Evolutionary conservation across 2,329 filamentous ascomycete genomes (phyloP).

Genomic region (Pezicula radicicola): DNA sequence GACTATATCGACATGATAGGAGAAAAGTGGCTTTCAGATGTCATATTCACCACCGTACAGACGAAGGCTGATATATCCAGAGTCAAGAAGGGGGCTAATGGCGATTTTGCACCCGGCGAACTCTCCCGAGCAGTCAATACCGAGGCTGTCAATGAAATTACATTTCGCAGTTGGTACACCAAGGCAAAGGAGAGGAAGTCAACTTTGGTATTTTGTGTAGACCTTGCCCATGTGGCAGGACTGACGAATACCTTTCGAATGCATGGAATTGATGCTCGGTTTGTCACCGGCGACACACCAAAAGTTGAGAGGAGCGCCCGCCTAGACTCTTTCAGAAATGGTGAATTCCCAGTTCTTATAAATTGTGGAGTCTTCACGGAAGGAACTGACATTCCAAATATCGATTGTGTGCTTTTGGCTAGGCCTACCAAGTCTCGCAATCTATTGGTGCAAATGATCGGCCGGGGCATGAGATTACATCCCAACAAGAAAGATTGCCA

Average conservation of each 20-base stretch:
- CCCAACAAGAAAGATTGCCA: slow-evolving; percentile 85
- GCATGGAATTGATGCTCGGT: slow-evolving; percentile 78
- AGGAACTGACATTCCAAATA: slow-evolving; percentile 95
- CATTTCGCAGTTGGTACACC: slow-evolving; percentile 80
- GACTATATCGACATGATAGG: slow-evolving; percentile 79
- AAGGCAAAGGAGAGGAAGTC: slow-evolving; percentile 74
- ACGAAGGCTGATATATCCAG: slow-evolving; percentile 76
- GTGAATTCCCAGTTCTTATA: slow-evolving; percentile 80
- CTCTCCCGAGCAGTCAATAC: slow-evolving; percentile 85
- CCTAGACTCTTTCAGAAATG: slow-evolving; percentile 71
- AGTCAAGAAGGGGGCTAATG: slow-evolving; percentile 60
- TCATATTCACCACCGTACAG: slow-evolving; percentile 90
- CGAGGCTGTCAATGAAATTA: slow-evolving; percentile 74
- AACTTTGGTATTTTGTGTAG: slow-evolving; percentile 92
- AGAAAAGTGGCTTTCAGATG: slow-evolving; percentile 87
- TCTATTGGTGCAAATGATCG: slow-evolving; percentile 95
- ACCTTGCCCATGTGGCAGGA: slow-evolving; percentile 74
- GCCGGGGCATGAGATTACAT: slow-evolving; percentile 82
- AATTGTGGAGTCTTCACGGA: slow-evolving; percentile 98
- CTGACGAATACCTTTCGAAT: slow-evolving; percentile 74
- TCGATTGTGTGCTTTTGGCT: slow-evolving; percentile 88
- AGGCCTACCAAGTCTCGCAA: slow-evolving; percentile 91
- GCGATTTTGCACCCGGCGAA: slow-evolving; percentile 78
- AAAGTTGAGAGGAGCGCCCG: slow-evolving; percentile 64
- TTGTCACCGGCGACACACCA: slow-evolving; percentile 80